A percentile compares a stretch with the other conserved stretches of the same genome.
phyloP scores from a whole-genome alignment of 768 basidiomycete genomes.

The Asterophora parasitica region DNA sequence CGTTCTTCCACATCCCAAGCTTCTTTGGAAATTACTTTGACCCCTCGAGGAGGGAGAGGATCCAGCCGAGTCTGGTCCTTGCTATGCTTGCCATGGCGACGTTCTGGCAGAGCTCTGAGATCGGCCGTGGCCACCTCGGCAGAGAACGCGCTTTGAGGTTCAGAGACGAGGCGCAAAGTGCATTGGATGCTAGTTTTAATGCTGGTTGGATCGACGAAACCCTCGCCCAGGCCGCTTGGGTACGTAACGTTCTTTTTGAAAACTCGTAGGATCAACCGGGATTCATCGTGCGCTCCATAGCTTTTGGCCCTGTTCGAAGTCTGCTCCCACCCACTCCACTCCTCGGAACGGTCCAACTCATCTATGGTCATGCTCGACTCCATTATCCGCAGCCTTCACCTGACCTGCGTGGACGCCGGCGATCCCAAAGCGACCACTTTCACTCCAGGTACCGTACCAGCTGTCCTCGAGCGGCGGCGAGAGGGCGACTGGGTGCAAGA shows the following conservation, averaged over 20 bases:
- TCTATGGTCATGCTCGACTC: slow-evolving; percentile 61
- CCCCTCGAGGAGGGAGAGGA: slow-evolving; percentile 42
- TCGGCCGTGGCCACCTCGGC: slow-evolving; percentile 44
- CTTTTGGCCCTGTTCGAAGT: slow-evolving; percentile 69
- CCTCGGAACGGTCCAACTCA: slow-evolving; percentile 47
- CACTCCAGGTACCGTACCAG: slow-evolving; percentile 44
- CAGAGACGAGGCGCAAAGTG: slow-evolving; percentile 63
- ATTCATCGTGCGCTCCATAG: slow-evolving; percentile 29
- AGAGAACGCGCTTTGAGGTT: slow-evolving; percentile 55
- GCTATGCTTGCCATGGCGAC: slow-evolving; percentile 61
- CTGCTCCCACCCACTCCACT: slow-evolving; percentile 62
- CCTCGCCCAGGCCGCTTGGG: slow-evolving; percentile 74
- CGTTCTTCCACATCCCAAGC: slow-evolving; percentile 66
- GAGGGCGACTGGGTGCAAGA: slow-evolving; percentile 19
- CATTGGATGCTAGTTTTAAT: slow-evolving; percentile 66
- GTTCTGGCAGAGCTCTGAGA: slow-evolving; percentile 67
- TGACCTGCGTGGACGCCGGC: slow-evolving; percentile 55
- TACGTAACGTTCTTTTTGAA: slow-evolving; percentile 35
- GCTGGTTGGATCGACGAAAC: slow-evolving; percentile 71
- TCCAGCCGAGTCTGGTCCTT: slow-evolving; percentile 67
- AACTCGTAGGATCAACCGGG: too few relatives aligned
- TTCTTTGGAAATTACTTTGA: slow-evolving; percentile 61
- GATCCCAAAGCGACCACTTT: slow-evolving; percentile 51
- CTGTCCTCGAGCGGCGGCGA: slow-evolving; percentile 23
- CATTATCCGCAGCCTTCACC: slow-evolving; percentile 56